Conservation (phyloP, 805 yeast species). For the Wickerhamiella hasegawae region DNA sequence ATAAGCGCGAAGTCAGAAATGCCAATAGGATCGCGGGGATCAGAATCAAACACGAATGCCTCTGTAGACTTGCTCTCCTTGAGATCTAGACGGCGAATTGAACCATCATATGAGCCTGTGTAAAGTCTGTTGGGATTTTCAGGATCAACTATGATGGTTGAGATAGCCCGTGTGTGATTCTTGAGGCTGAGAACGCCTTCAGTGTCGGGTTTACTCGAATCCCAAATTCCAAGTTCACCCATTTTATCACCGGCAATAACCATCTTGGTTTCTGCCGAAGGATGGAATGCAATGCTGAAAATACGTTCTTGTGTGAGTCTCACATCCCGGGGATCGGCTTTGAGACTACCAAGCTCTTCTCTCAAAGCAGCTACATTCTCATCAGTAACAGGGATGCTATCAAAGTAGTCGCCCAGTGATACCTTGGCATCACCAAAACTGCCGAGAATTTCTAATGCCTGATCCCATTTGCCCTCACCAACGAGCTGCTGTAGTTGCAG, state of each 20-base stretch:
- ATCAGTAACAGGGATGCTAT: slow-evolving; percentile 40
- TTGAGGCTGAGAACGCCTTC: slow-evolving; percentile 41
- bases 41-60: slow-evolving; percentile 37
- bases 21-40: slow-evolving; percentile 34
- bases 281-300: slow-evolving; percentile 63
- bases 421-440: slow-evolving; percentile 16
- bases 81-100: slow-evolving; percentile 59
- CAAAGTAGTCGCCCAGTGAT: slow-evolving; percentile 24
- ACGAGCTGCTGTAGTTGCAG: slow-evolving; percentile 18
- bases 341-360: slow-evolving; percentile 35
- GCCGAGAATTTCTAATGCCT: slow-evolving; percentile 19
- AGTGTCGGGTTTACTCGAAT: slow-evolving; percentile 32
- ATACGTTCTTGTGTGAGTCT: slow-evolving; percentile 53
- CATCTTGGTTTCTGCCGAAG: slow-evolving; percentile 42
- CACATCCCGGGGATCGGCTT: slow-evolving; percentile 51
- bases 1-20: slow-evolving; percentile 58
- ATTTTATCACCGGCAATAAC: slow-evolving; percentile 75
- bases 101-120: slow-evolving; percentile 78
- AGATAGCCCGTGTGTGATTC: slow-evolving; percentile 61
- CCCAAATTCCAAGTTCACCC: slow-evolving; percentile 87
- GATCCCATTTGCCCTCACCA: slow-evolving; percentile 24
- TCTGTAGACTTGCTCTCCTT: slow-evolving; percentile 43
- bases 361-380: slow-evolving; percentile 33
- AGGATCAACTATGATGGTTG: slow-evolving; percentile 41
- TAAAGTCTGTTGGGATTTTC: slow-evolving; percentile 38